phyloP scores from a whole-genome alignment of 2,329 filamentous ascomycete genomes.

The Celoporthe dispersa region DNA sequence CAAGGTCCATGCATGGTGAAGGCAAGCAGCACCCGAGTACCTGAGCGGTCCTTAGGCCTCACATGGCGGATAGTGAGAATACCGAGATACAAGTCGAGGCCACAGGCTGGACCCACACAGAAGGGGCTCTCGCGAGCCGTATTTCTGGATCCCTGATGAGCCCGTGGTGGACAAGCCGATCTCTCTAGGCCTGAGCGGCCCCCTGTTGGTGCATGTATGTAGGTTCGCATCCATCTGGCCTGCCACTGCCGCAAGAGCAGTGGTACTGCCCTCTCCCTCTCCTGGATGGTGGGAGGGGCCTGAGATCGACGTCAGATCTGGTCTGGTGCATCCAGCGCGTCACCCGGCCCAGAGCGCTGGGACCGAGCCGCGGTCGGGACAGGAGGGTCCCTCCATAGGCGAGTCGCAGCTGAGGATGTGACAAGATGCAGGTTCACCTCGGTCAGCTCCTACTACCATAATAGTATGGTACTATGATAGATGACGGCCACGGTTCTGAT shows the following conservation, averaged over 20 bases:
- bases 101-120: background rate
- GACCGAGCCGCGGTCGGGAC: background rate
- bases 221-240: background rate
- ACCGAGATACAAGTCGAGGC: background rate
- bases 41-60: background rate
- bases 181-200: background rate
- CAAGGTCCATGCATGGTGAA: background rate
- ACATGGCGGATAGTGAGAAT: background rate
- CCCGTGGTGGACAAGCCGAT: background rate
- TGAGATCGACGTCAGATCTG: background rate
- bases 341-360: background rate
- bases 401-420: background rate
- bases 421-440: background rate
- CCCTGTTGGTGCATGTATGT: background rate
- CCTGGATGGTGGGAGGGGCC: background rate
- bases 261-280: background rate
- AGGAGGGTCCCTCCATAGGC: background rate
- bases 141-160: background rate
- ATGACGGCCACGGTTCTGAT: background rate
- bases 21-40: background rate
- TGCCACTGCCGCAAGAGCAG: background rate
- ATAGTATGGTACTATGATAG: background rate
- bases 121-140: background rate
- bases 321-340: background rate
- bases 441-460: background rate